Percentiles rank a stretch among this genome's conserved stretches.
Conservation (phyloP, 2,329 filamentous ascomycete genomes). For the Fusarium buxicola region DNA sequence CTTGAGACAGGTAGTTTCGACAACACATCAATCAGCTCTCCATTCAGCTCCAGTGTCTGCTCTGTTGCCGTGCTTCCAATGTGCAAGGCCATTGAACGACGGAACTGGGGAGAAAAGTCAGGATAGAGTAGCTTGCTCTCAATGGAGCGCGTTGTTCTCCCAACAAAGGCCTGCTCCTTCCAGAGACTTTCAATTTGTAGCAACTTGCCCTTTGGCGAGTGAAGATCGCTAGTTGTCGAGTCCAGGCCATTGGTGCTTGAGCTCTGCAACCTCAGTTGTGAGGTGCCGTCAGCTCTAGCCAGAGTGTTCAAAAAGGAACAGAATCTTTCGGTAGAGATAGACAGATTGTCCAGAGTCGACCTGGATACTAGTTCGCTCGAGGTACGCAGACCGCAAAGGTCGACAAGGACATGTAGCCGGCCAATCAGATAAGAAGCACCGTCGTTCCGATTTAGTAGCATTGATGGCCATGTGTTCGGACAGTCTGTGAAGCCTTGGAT, state of each 20-base stretch:
- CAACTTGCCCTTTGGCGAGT: slow-evolving; percentile 41
- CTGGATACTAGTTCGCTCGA: slow-evolving; percentile 13
- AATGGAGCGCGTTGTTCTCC: slow-evolving; percentile 47
- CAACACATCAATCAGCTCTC: slow-evolving; percentile 35
- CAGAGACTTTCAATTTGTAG: slow-evolving; percentile 51
- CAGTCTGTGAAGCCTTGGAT: slow-evolving; percentile 46
- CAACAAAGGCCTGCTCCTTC: slow-evolving; percentile 48
- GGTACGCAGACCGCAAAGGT: slow-evolving; percentile 50
- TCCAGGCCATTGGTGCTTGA: background rate
- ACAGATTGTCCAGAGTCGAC: slow-evolving; percentile 42
- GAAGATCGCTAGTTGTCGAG: background rate
- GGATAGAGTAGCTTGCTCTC: slow-evolving; percentile 52
- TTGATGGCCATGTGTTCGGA: slow-evolving; percentile 42
- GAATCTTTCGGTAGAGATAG: slow-evolving; percentile 41
- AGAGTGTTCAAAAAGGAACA: slow-evolving; percentile 42
- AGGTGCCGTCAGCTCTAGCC: slow-evolving; percentile 20
- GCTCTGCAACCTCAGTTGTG: slow-evolving; percentile 7
- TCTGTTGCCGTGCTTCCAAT: slow-evolving; percentile 41
- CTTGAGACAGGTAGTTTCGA: slow-evolving; percentile 11
- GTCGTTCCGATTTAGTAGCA: slow-evolving; percentile 41
- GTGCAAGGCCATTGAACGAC: slow-evolving; percentile 47
- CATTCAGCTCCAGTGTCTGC: slow-evolving; percentile 37
- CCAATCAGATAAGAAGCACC: slow-evolving; percentile 46
- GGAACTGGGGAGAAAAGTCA: slow-evolving; percentile 45
- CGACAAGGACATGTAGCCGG: slow-evolving; percentile 51